Conservation (phyloP, 305 asterid species). For the Solanum hybrid region DNA sequence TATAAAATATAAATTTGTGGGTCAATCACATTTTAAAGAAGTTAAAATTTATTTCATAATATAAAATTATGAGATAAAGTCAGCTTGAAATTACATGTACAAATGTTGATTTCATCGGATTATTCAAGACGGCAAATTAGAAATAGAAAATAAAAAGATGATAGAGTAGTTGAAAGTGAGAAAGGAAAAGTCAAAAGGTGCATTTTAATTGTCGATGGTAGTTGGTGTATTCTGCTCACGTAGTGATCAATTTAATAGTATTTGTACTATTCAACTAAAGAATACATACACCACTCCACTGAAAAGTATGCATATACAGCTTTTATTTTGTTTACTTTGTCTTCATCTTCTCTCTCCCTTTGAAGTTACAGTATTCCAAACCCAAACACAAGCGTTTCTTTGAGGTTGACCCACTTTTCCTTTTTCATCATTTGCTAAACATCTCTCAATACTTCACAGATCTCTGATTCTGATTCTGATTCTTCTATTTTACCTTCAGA, state of each 20-base stretch:
- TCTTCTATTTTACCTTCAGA: not conserved
- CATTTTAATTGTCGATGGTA: not conserved
- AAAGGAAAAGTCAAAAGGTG: not conserved
- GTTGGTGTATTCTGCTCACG: constrained; percentile 3
- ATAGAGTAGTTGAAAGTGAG: not conserved
- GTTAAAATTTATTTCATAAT: too few relatives aligned
- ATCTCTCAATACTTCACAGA: not conserved
- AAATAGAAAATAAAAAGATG: not conserved
- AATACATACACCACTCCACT: not conserved
- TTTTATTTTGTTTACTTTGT: not conserved
- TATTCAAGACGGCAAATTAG: not conserved
- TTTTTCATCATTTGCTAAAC: not conserved
- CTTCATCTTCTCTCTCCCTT: not conserved
- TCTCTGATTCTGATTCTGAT: constrained; percentile 1
- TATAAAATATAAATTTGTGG: too few relatives aligned
- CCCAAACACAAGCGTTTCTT: not conserved
- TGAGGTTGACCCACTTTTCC: constrained; percentile 6
- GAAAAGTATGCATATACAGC: constrained; percentile 4
- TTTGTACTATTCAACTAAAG: not conserved
- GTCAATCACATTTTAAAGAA: not conserved
- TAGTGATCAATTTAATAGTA: constrained; percentile 5
- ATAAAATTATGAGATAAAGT: too few relatives aligned
- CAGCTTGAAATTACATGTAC: not conserved
- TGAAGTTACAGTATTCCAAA: not conserved
- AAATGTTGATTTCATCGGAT: too few relatives aligned